phyloP scores from a whole-genome alignment of 192 early-diverging fungal genomes.

The Umbelopsis isabellina region DNA sequence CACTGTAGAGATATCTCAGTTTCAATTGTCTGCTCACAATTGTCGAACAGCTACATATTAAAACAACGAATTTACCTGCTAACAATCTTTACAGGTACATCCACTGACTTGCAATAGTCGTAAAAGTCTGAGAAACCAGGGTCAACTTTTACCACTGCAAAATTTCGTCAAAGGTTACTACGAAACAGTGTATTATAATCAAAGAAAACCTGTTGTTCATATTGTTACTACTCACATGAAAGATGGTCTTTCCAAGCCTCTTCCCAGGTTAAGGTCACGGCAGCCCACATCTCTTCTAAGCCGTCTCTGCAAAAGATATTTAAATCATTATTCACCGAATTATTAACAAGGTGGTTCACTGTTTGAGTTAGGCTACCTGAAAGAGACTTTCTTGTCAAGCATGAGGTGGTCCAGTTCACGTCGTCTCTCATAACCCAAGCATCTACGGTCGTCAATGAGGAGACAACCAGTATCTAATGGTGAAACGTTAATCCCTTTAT shows the following conservation, averaged over 20 bases:
- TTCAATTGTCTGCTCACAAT: no score
- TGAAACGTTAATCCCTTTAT: background rate
- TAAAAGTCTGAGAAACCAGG: slow-evolving; percentile 63
- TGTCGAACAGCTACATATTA: background rate
- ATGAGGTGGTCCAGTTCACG: slow-evolving; percentile 45
- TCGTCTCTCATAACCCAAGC: slow-evolving; percentile 44
- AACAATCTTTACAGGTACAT: slow-evolving; percentile 66
- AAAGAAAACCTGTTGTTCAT: no score
- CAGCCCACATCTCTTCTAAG: slow-evolving; percentile 42
- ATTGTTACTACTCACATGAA: slow-evolving; percentile 20
- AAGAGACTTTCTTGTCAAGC: slow-evolving; percentile 45
- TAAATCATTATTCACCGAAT: no score
- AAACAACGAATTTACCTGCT: slow-evolving; percentile 44
- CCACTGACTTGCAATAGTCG: slow-evolving; percentile 47
- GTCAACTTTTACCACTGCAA: slow-evolving; percentile 59
- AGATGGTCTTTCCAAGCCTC: slow-evolving; percentile 43
- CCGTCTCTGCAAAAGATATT: slow-evolving; percentile 25
- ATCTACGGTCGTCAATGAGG: slow-evolving; percentile 49
- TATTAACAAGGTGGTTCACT: no score
- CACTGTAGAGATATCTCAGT: slow-evolving; percentile 45
- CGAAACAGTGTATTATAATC: no score
- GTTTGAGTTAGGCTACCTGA: slow-evolving; percentile 30
- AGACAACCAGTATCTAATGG: slow-evolving; percentile 50
- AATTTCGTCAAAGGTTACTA: no score
- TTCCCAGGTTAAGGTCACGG: slow-evolving; percentile 40